phyloP scores from a whole-genome alignment of 768 basidiomycete genomes.

The Rhodotorula taiwanensis region DNA sequence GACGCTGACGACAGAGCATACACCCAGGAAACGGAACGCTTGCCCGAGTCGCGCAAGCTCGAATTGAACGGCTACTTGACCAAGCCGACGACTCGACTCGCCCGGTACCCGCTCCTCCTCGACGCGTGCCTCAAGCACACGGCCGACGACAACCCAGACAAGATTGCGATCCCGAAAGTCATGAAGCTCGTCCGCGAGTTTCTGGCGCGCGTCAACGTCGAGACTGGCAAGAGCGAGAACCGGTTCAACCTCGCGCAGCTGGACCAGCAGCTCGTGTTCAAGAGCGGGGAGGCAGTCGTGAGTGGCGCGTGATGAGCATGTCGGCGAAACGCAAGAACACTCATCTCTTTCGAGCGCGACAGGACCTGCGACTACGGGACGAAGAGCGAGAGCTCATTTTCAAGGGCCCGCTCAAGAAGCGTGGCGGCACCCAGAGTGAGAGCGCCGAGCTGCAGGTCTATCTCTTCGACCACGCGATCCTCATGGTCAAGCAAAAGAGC shows the following conservation, averaged over 20 bases:
- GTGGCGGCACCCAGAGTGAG: constrained; percentile 62
- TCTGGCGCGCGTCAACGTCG: constrained; percentile 77
- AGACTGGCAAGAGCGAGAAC: constrained; percentile 93
- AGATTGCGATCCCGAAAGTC: constrained; percentile 65
- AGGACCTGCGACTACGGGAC: constrained; percentile 81
- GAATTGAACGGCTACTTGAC: constrained; percentile 97
- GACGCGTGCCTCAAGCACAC: constrained; percentile 90
- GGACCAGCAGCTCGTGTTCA: constrained; percentile 81
- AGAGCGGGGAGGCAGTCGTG: constrained; percentile 83
- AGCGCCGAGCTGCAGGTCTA: constrained; percentile 89
- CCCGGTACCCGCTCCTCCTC: constrained; percentile 88
- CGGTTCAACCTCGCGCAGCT: constrained; percentile 90
- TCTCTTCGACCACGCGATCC: constrained; percentile 89
- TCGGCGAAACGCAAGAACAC: background rate
- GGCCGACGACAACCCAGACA: constrained; percentile 80
- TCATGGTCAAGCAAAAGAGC: constrained; percentile 87
- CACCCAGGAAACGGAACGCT: constrained; percentile 82
- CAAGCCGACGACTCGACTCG: constrained; percentile 93
- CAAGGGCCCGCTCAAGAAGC: constrained; percentile 81
- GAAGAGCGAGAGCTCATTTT: constrained; percentile 84
- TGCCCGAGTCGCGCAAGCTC: constrained; percentile 89
- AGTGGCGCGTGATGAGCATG: too few species aligned
- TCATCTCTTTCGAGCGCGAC: background rate
- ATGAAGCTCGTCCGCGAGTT: constrained; percentile 72
- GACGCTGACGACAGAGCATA: too few species aligned